Evolutionary conservation across 768 basidiomycete species (phyloP).

Genomic region (Serendipita indica): DNA sequence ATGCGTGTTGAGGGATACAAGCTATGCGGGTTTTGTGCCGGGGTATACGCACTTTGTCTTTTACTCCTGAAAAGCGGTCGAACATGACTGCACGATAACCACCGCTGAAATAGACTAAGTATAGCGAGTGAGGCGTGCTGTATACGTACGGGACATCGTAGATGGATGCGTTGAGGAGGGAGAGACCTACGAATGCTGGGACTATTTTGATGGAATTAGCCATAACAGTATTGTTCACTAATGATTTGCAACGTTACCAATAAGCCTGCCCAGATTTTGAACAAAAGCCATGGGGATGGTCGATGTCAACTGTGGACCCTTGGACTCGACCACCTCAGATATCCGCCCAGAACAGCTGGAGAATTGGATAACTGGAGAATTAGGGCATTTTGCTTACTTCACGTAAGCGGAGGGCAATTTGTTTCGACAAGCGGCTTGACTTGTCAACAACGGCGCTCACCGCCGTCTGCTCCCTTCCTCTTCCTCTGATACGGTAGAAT

Average conservation of each 20-base stretch:
- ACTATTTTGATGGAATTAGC: slow-evolving; percentile 28
- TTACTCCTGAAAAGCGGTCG: slow-evolving; percentile 89
- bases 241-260: slow-evolving; percentile 3
- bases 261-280: not conserved
- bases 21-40: not conserved
- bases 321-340: too few species aligned
- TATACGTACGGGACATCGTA: slow-evolving; percentile 38
- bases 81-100: slow-evolving; percentile 96
- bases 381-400: too few species aligned
- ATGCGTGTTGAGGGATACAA: slow-evolving; percentile 10
- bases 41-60: slow-evolving; percentile 41
- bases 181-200: slow-evolving; percentile 41
- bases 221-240: not conserved
- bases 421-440: too few species aligned
- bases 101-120: slow-evolving; percentile 23
- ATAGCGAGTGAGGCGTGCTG: not conserved
- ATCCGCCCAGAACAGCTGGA: too few species aligned
- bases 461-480: not conserved
- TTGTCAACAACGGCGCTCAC: too few species aligned
- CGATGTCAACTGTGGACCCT: too few species aligned
- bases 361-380: too few species aligned
- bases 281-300: not conserved
- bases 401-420: too few species aligned
- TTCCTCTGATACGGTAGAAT: too few species aligned
- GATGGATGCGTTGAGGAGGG: slow-evolving; percentile 33